Base-by-base conservation (phyloP, 2,329 filamentous ascomycete species). In the Hymenoscyphus linearis region DNA sequence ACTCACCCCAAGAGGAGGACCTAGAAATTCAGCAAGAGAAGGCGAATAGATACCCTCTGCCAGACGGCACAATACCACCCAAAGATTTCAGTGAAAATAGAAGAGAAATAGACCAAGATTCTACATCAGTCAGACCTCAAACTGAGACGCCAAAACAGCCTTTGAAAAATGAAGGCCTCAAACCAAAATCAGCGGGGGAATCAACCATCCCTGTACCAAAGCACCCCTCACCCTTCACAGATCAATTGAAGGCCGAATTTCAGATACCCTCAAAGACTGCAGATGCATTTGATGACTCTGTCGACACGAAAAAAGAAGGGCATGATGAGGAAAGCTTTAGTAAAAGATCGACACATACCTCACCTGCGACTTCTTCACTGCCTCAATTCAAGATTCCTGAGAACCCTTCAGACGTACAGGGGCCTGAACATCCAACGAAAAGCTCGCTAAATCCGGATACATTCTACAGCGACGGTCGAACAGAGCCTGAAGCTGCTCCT, bases 331-430 rank as follows among this genome's bases (percentile, higher is more conserved):
- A 86, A 69, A 80, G 81, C 12, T 86, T 84, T 71, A 83, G 82
- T 66, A 72, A 77, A 25, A 79, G 79, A 53, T 78, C 82, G 6
- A 75, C 74, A 25, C 74, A 77, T 55, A 74, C 75, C 9, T 77
- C 78, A 34, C 74, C 79, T 4, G 76, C 79, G 3, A 64, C 80
- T 9, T 83, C 82, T 3, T 79, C 82, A 7, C 71, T 83, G 34
- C 83, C 85, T 12, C 76, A 77, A 55, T 74, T 79, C 6, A 84
- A 83, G 65, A 75, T 87, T 60, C 85, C 85, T 1, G 78, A 80
- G 62, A 72, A 78, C 59, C 74, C 77, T 14, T 80, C 78, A 62
- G 74, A 66, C 65, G 57, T 52, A 13, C 69, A 71, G 57, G 65
- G 55, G 63, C 60, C 64, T 27, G 65, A 65, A 31, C 52, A 68